Conservation (phyloP, 1,284 basidiomycete genomes). For the Ustilago tritici region DNA sequence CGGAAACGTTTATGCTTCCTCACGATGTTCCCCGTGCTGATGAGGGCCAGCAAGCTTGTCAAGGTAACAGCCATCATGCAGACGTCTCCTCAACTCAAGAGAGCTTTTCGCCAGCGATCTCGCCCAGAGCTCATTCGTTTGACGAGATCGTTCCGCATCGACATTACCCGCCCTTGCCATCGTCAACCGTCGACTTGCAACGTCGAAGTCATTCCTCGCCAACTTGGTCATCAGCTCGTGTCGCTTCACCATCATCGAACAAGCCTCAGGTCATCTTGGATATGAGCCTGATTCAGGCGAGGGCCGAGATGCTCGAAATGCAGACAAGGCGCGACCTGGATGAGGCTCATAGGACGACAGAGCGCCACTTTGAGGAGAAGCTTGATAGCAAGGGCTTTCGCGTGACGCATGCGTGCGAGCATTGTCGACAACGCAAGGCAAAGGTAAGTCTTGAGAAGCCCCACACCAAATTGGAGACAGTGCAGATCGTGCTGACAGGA, state of each 20-base stretch:
- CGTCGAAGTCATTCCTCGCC: constrained; percentile 8
- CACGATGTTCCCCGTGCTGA: background rate
- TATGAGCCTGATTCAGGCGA: constrained; percentile 31
- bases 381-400: constrained; percentile 27
- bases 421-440: constrained; percentile 43
- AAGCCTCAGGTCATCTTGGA: constrained; percentile 22
- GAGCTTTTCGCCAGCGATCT: constrained; percentile 1
- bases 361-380: constrained; percentile 36
- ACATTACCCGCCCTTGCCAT: background rate
- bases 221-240: background rate
- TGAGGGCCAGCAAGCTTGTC: background rate
- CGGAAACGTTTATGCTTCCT: background rate
- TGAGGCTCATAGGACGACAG: constrained; percentile 14
- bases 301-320: constrained; percentile 36
- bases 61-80: background rate
- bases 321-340: constrained; percentile 22
- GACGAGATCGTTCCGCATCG: constrained; percentile 7
- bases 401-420: constrained; percentile 45
- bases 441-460: constrained; percentile 29
- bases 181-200: background rate
- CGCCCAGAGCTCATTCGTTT: constrained; percentile 7
- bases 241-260: background rate
- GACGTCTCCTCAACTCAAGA: constrained; percentile 2
- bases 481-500: background rate
- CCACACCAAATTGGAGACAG: too few relatives aligned